Conservation (phyloP, 495 filamentous ascomycete genomes). For the Chaetomidium leptoderma region DNA sequence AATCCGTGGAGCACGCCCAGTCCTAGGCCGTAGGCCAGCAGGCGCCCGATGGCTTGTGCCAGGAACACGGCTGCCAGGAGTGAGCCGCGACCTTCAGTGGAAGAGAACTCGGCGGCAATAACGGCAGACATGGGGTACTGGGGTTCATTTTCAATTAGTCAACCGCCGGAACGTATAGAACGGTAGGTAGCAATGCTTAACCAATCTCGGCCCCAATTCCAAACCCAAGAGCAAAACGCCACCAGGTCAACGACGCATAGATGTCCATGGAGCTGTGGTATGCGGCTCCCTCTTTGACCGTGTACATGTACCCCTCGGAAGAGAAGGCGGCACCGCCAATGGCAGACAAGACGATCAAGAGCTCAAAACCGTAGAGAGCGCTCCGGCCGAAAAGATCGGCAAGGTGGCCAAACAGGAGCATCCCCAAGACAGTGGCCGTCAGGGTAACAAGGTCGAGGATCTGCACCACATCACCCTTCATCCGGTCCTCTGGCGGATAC, state of each 20-base stretch:
- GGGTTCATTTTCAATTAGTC: background rate
- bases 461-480: background rate
- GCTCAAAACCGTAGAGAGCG: background rate
- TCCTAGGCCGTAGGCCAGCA: background rate
- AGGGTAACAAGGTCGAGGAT: background rate
- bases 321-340: background rate
- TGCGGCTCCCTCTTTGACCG: background rate
- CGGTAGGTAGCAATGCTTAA: background rate
- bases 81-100: background rate
- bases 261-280: background rate
- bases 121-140: constrained; percentile 2
- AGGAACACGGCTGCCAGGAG: constrained; percentile 1
- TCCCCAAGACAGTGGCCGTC: background rate
- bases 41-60: background rate
- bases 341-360: background rate
- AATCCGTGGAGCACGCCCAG: background rate
- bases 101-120: constrained; percentile 1
- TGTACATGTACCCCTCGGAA: background rate
- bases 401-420: background rate
- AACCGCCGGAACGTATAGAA: too few relatives aligned
- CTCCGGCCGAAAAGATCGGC: background rate
- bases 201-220: background rate
- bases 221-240: background rate
- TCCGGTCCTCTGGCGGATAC: background rate
- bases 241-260: constrained; percentile 1